Percentiles rank a stretch among this genome's conserved stretches.
Conservation (phyloP, 495 filamentous ascomycete genomes). For the Penicillium pancosmium region DNA sequence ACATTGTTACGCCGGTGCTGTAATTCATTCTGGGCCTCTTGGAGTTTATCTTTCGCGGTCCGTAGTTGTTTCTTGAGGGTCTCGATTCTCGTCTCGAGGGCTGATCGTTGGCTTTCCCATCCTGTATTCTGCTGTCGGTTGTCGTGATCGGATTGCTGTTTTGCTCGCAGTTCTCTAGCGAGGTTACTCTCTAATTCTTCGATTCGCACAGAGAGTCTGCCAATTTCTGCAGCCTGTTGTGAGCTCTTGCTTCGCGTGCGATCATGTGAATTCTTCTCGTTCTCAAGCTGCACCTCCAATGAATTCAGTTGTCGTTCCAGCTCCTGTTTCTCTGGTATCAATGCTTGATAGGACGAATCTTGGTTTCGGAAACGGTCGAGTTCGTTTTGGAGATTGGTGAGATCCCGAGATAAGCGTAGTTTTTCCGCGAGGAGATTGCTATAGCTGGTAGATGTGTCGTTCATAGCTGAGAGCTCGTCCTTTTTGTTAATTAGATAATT, state of each 20-base stretch:
- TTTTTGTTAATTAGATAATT: slow-evolving; percentile 29
- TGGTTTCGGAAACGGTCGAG: slow-evolving; percentile 77
- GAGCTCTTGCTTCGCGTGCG: slow-evolving; percentile 56
- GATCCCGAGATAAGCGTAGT: slow-evolving; percentile 68
- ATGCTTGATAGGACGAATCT: slow-evolving; percentile 61
- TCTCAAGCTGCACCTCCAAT: slow-evolving; percentile 77
- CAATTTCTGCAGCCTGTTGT: slow-evolving; percentile 48
- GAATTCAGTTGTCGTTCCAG: slow-evolving; percentile 74
- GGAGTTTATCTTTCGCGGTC: slow-evolving; percentile 69
- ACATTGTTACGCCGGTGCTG: slow-evolving; percentile 42
- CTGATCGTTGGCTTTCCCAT: slow-evolving; percentile 56
- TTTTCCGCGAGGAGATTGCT: slow-evolving; percentile 77
- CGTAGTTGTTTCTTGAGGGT: slow-evolving; percentile 67
- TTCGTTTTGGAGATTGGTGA: slow-evolving; percentile 72
- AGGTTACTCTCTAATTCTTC: slow-evolving; percentile 48
- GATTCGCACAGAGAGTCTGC: slow-evolving; percentile 40
- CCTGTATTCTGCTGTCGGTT: slow-evolving; percentile 38
- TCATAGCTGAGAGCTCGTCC: slow-evolving; percentile 69
- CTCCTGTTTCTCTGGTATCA: slow-evolving; percentile 73
- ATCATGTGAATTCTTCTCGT: slow-evolving; percentile 70
- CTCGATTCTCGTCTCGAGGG: slow-evolving; percentile 68
- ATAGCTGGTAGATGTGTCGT: slow-evolving; percentile 63
- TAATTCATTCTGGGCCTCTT: slow-evolving; percentile 52
- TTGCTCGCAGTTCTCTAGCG: slow-evolving; percentile 45
- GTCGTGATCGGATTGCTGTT: slow-evolving; percentile 37